phyloP scores from a whole-genome alignment of 768 basidiomycete genomes.

The Psilocybe cubensis region DNA sequence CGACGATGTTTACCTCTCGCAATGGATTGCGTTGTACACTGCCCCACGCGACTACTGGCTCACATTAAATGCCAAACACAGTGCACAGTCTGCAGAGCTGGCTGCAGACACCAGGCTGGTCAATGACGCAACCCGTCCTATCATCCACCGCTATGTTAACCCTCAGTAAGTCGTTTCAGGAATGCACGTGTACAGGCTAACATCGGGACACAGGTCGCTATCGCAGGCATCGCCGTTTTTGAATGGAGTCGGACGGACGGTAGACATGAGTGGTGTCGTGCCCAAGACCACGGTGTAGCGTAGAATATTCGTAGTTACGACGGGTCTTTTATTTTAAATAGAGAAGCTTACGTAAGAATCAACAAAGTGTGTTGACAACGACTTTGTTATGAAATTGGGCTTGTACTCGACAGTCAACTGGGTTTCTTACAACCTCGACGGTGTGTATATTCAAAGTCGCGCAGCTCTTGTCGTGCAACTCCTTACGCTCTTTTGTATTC shows the following conservation, averaged over 20 bases:
- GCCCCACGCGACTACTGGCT: slow-evolving; percentile 60
- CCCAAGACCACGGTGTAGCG: slow-evolving; percentile 34
- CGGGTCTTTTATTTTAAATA: background rate
- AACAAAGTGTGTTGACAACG: slow-evolving; percentile 22
- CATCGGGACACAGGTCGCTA: slow-evolving; percentile 45
- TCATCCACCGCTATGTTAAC: slow-evolving; percentile 66
- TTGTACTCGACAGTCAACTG: slow-evolving; percentile 7
- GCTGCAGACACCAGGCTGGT: slow-evolving; percentile 48
- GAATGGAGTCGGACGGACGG: slow-evolving; percentile 55
- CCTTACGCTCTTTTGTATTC: slow-evolving; percentile 16
- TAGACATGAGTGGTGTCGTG: slow-evolving; percentile 35
- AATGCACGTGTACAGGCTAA: background rate
- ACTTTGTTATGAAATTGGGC: slow-evolving; percentile 17
- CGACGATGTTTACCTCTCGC: slow-evolving; percentile 67
- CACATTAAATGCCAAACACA: slow-evolving; percentile 58
- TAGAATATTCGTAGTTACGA: slow-evolving; percentile 4
- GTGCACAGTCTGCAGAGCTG: slow-evolving; percentile 44
- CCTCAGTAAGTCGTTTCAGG: slow-evolving; percentile 65
- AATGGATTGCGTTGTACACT: slow-evolving; percentile 63
- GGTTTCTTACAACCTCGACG: slow-evolving; percentile 10
- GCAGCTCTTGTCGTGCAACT: slow-evolving; percentile 11
- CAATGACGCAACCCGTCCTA: slow-evolving; percentile 46
- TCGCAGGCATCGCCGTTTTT: slow-evolving; percentile 65
- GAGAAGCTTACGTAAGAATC: slow-evolving; percentile 17
- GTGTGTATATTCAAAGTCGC: slow-evolving; percentile 17